Evolutionary conservation across 441 rosid genomes (phyloP), one percentile per base, ranked within the genome.

Genomic region (Metrosideros polymorpha): DNA sequence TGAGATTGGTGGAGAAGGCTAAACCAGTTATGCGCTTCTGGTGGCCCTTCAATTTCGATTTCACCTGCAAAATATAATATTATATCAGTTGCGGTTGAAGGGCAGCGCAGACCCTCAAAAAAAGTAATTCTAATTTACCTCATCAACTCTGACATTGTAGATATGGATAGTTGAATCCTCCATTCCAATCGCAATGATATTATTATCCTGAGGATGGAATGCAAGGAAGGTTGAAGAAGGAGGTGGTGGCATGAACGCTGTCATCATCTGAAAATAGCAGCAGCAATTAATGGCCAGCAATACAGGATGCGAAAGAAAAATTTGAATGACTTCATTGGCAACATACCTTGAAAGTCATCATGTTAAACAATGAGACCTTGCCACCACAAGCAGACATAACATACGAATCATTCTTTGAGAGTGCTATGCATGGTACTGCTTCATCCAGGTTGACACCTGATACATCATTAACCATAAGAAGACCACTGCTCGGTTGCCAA

Each of bases 341-440:
- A 71, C 49, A 12, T 94, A 93, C 98, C 97, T 94, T 96, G 90
- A 96, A 97, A 49, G 95, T 96, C 97, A 94, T 92, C 98, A 96
- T 92, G 92, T 96, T 97, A 86, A 97, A 97, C 88, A 97, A 87
- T 13, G 99, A 95, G 86, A 94, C 94, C 91, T 92, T 97, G 61
- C 98, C 98, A 52, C 99, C 99, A 85, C 95, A 90, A 77, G 99
- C 98, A 42, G 99, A 97, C 95, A 96, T 93, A 84, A 97, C 98
- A 89, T 97, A 97, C 0, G 98, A 95, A 89, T 96, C 98, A 84
- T 96, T 96, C 90, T 96, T 97, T 50, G 99, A 94, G 87, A 97
- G 97, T 29, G 98, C 98, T 82, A 97, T 96, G 93, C 99, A 97
- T 2, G 98, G 98, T 55, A 94, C 93, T 24, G 94, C 95, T 90